Evolutionary conservation across 139 green algal species (phyloP).

Genomic region (Mesotaenium endlicherianum): DNA sequence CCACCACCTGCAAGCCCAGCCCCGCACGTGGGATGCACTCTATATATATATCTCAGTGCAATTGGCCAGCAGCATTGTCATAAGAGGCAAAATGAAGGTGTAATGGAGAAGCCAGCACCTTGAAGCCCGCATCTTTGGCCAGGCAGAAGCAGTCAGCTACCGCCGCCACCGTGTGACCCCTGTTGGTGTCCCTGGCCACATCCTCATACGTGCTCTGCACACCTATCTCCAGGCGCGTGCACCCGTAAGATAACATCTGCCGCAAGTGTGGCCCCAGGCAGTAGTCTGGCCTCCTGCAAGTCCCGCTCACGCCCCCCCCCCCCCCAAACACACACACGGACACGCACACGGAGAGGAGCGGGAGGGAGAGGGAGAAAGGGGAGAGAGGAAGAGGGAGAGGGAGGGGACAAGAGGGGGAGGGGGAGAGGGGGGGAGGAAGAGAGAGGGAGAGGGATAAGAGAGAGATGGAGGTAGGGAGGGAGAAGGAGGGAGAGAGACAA

Average conservation of each 20-base stretch:
- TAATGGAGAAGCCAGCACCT: too few relatives aligned
- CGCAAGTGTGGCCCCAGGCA: conserved; percentile 50
- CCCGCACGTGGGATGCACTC: too few relatives aligned
- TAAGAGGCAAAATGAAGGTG: too few relatives aligned
- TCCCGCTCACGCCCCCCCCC: too few relatives aligned
- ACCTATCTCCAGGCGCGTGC: conserved; percentile 92
- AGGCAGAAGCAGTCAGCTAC: conserved; percentile 91
- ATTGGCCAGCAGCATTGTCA: too few relatives aligned
- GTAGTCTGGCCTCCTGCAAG: conserved; percentile 53
- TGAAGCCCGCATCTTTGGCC: conserved; percentile 71
- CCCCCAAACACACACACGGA: too few relatives aligned
- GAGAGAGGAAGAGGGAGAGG: neutral
- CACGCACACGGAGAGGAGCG: too few relatives aligned
- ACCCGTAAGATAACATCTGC: conserved; percentile 69
- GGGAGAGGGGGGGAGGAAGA: conserved; percentile 32
- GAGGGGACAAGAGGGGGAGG: neutral
- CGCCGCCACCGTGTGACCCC: conserved; percentile 82
- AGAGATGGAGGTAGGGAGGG: neutral
- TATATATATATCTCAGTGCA: too few relatives aligned
- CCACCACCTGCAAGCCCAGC: conserved; percentile 74
- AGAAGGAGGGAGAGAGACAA: too few relatives aligned
- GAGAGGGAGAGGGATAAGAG: neutral
- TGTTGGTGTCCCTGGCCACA: conserved; percentile 94
- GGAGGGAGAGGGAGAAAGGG: neutral
- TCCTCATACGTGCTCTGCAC: conserved; percentile 93